Base-by-base conservation (phyloP, 2,329 filamentous ascomycete species). In the Pyrenophora graminea region DNA sequence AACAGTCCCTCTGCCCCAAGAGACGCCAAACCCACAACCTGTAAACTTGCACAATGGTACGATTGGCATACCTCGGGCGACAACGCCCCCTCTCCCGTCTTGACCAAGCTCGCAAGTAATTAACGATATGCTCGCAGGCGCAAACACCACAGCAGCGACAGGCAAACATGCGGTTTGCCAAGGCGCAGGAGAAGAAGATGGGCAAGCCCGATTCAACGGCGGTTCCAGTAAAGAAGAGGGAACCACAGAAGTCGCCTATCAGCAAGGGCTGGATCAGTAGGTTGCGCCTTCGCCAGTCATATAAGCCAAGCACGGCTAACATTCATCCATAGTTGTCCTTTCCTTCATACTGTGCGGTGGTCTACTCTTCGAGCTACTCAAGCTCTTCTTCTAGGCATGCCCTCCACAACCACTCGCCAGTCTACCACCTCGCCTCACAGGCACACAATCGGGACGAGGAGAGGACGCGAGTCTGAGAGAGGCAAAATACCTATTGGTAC, bases 141-240 rank as follows among this genome's bases (percentile, higher is more conserved):
- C 89, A 93, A 86, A 94, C 90, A 62, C 89, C 87, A 63, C 84
- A 90, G 75, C 90, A 94, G 80, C 87, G 90, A 73, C 85, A 85
- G 69, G 86, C 87, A 58, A 94, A 94, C 79, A 84, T 84, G 69
- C 88, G 88, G 76, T 95, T 90, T 76, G 86, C 82, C 62, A 87
- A 87, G 72, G 81, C 83, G 46, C 86, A 93, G 72, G 85, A 88
- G 70, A 78, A 80, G 53, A 88, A 86, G 70, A 88, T 88, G 74
- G 90, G 90, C 76, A 91, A 90, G 78, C 74, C 76, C 2, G 62
- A 78, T 56, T 61, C 66, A 6, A 47, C 45, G n/a, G 38, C 31
- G 19, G 66, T 70, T 7, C 64, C 75, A 43, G 84, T 85, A 77
- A 79, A 80, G 65, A 74, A 79, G 58, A 44, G 52, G 12, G 63